Evolutionary conservation across 2,329 filamentous ascomycete species (phyloP).

Genomic region (Chrysosporium keratinophilum): DNA sequence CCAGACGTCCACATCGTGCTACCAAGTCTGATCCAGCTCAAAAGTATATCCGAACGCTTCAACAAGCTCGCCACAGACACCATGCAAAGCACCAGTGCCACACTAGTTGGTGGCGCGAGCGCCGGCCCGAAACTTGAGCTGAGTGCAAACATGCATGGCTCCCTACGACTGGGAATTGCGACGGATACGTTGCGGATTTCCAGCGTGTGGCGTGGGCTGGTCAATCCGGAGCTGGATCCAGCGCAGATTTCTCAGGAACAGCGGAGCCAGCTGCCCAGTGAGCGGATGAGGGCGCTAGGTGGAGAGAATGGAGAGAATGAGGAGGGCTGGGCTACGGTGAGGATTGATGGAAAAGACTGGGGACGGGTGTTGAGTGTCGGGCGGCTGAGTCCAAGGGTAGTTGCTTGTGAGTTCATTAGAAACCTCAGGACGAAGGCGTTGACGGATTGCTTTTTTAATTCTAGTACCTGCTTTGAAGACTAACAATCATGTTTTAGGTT

Average conservation of each 20-base stretch:
- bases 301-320: slow-evolving; percentile 55
- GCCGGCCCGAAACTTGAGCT: slow-evolving; percentile 62
- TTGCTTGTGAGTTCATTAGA: slow-evolving; percentile 60
- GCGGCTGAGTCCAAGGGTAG: slow-evolving; percentile 75
- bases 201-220: slow-evolving; percentile 73
- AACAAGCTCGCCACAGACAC: slow-evolving; percentile 62
- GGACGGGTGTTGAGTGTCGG: slow-evolving; percentile 88
- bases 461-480: background rate
- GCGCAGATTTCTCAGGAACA: slow-evolving; percentile 54
- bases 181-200: slow-evolving; percentile 79
- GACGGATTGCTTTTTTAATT: background rate
- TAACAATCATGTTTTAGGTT: slow-evolving; percentile 22
- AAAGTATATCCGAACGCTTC: slow-evolving; percentile 89
- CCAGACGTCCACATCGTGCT: slow-evolving; percentile 91
- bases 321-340: slow-evolving; percentile 75
- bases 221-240: slow-evolving; percentile 80
- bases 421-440: background rate
- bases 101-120: slow-evolving; percentile 26
- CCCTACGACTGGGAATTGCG: slow-evolving; percentile 64
- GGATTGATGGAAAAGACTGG: slow-evolving; percentile 92
- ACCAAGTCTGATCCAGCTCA: slow-evolving; percentile 76
- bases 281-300: slow-evolving; percentile 55
- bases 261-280: slow-evolving; percentile 70
- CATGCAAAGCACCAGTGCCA: slow-evolving; percentile 13
- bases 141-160: slow-evolving; percentile 89